phyloP scores from a whole-genome alignment of 306 rosid genomes.

The Quillaja saponaria region DNA sequence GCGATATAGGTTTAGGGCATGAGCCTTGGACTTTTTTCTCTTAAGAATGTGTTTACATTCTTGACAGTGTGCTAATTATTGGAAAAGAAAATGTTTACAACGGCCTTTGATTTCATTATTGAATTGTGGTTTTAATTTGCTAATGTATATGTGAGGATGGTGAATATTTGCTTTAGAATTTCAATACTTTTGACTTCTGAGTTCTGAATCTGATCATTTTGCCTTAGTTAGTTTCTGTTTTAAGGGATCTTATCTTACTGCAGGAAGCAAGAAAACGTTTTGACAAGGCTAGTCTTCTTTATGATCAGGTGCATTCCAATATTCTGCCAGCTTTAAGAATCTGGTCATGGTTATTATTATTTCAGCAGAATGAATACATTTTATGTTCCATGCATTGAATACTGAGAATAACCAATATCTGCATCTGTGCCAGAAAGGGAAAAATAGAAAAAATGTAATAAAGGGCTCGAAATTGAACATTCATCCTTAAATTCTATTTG shows the following conservation, averaged over 20 bases:
- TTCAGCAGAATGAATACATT: slow-evolving; percentile 20
- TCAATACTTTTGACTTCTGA: too few relatives aligned
- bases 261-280: slow-evolving; percentile 99
- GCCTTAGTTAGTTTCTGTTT: slow-evolving; percentile 31
- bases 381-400: slow-evolving; percentile 8
- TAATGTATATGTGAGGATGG: slow-evolving; percentile 16
- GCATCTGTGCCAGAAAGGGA: slow-evolving; percentile 3
- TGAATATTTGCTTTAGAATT: slow-evolving; percentile 23
- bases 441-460: not conserved
- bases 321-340: slow-evolving; percentile 24
- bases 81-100: slow-evolving; percentile 3
- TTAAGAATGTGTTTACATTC: slow-evolving; percentile 18
- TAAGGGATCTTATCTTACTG: slow-evolving; percentile 50
- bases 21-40: slow-evolving; percentile 1
- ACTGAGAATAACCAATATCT: slow-evolving; percentile 20
- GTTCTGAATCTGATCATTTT: not conserved
- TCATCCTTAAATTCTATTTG: slow-evolving; percentile 20
- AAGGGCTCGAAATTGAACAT: not conserved
- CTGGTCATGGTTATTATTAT: slow-evolving; percentile 14
- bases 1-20: not conserved
- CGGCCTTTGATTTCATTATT: slow-evolving; percentile 11
- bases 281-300: slow-evolving; percentile 95
- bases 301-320: slow-evolving; percentile 77
- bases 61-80: slow-evolving; percentile 23
- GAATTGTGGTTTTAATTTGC: slow-evolving; percentile 13